These are phyloP conservation scores for Acanthamoeba culbertsoni DNA, from an alignment of 208 protist species.

Conservation along the genomic window DNA sequence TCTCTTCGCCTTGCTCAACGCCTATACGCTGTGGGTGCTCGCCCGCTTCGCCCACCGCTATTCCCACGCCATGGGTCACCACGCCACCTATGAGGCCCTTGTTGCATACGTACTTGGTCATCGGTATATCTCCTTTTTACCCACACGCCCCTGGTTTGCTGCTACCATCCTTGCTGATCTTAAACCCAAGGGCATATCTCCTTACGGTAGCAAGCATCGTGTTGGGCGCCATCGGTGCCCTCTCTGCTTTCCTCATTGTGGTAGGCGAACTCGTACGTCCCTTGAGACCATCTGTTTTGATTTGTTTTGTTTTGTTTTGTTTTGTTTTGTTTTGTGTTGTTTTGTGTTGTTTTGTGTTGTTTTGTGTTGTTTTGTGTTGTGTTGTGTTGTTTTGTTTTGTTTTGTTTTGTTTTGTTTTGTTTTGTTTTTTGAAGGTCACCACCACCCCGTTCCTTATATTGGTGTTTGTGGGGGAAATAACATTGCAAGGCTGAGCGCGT, in stretches of 20 bases:
- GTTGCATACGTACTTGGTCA: neutral
- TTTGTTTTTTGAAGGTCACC: too few species aligned
- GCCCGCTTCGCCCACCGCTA: constrained; percentile 34
- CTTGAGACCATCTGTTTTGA: too few species aligned
- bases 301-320: too few species aligned
- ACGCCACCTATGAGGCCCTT: constrained; percentile 43
- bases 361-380: too few species aligned
- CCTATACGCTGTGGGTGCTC: constrained; percentile 33
- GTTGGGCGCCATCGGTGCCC: neutral
- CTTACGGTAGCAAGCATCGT: neutral
- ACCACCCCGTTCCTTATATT: too few species aligned
- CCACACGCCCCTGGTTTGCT: neutral
- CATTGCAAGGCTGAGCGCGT: too few species aligned
- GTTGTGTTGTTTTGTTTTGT: too few species aligned
- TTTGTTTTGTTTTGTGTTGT: too few species aligned
- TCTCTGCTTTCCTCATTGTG: constrained; percentile 49
- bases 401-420: too few species aligned
- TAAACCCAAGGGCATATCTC: neutral
- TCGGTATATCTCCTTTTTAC: neutral
- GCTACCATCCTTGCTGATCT: neutral
- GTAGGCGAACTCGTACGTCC: constrained; percentile 44
- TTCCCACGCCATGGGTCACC: neutral
- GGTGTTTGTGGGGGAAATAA: too few species aligned
- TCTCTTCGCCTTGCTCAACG: constrained; percentile 33
- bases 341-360: too few species aligned